phyloP scores from a whole-genome alignment of 345 rosid species.

The Erodium maritimum region DNA sequence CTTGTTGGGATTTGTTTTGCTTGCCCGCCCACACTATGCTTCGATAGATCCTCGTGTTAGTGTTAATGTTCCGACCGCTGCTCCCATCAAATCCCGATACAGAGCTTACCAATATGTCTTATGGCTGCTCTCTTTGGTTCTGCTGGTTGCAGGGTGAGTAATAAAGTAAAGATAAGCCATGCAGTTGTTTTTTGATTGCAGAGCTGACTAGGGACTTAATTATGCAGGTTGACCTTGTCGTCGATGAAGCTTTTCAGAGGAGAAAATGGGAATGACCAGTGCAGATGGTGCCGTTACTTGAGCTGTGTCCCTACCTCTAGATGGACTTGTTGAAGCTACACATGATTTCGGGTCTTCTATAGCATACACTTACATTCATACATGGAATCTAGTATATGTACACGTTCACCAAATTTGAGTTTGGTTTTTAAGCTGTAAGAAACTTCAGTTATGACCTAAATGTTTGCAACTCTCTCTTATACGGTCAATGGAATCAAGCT shows the following conservation, averaged over 20 bases:
- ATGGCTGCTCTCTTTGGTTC: slow-evolving; percentile 38
- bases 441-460: no score
- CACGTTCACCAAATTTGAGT: no score
- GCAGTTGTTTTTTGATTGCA: not conserved
- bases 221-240: slow-evolving; percentile 44
- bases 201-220: no score
- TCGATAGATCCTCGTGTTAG: slow-evolving; percentile 45
- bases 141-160: slow-evolving; percentile 56
- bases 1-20: slow-evolving; percentile 64
- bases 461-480: no score
- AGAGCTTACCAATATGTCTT: slow-evolving; percentile 59
- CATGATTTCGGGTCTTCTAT: no score
- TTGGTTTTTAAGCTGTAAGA: no score
- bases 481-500: no score
- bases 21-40: slow-evolving; percentile 76
- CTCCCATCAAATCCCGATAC: slow-evolving; percentile 46
- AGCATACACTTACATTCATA: no score
- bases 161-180: not conserved
- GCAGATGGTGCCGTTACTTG: slow-evolving; percentile 86
- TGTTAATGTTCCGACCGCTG: slow-evolving; percentile 35
- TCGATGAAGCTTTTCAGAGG: slow-evolving; percentile 58
- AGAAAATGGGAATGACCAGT: slow-evolving; percentile 49
- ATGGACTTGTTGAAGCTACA: slow-evolving; percentile 49
- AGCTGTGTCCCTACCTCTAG: slow-evolving; percentile 68
- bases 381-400: no score